Percentiles rank a stretch among this genome's conserved stretches.
Conservation (phyloP, 2,329 filamentous ascomycete species). For the Aspergillus terreus region DNA sequence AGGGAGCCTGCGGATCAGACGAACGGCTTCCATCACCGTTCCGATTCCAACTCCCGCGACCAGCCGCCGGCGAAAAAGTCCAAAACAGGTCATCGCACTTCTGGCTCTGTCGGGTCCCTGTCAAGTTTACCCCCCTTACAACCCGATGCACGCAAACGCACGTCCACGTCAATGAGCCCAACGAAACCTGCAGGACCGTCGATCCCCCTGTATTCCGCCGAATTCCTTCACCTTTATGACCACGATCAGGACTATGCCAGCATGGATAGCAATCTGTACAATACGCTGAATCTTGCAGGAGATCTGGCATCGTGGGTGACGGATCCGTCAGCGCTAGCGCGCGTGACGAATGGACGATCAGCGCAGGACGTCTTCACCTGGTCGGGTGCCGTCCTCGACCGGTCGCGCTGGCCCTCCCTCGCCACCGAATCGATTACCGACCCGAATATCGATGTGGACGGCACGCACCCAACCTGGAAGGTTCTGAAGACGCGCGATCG, state of each 20-base stretch:
- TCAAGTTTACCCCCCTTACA: conserved; percentile 62
- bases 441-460: conserved; percentile 46
- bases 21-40: conserved; percentile 56
- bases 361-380: conserved; percentile 68
- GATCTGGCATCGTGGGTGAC: conserved; percentile 74
- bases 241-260: conserved; percentile 56
- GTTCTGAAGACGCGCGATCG: conserved; percentile 49
- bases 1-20: conserved; percentile 54
- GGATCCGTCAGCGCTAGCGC: conserved; percentile 64
- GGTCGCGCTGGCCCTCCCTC: conserved; percentile 51
- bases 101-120: conserved; percentile 70
- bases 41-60: conserved; percentile 51
- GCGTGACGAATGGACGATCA: conserved; percentile 61
- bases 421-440: conserved; percentile 53
- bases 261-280: conserved; percentile 71
- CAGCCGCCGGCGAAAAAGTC: conserved; percentile 68
- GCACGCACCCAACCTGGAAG: conserved; percentile 66
- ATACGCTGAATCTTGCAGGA: conserved; percentile 70
- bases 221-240: conserved; percentile 72
- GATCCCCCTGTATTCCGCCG: conserved; percentile 68
- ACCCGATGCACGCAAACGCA: conserved; percentile 60
- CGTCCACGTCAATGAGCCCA: conserved; percentile 64
- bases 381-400: conserved; percentile 53
- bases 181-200: conserved; percentile 60
- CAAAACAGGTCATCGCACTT: conserved; percentile 77